A percentile compares a stretch with the other conserved stretches of the same genome.
Conservation (phyloP, 2,329 filamentous ascomycete genomes). For the Claviceps sorghi region DNA sequence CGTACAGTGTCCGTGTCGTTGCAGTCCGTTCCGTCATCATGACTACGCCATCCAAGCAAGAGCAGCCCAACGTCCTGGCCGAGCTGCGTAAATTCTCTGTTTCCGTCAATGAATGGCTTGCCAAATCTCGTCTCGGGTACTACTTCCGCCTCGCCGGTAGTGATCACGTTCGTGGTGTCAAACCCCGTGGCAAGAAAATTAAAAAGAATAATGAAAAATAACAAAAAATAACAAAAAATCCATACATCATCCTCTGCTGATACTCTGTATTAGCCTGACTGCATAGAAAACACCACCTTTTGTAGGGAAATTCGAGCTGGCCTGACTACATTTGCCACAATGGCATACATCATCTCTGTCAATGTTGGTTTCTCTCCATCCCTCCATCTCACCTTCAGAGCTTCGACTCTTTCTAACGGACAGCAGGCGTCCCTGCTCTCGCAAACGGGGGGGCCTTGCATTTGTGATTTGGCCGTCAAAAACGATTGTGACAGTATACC, state of each 20-base stretch:
- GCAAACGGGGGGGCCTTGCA: constrained; percentile 63
- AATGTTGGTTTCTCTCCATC: constrained; percentile 30
- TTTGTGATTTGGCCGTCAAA: constrained; percentile 36
- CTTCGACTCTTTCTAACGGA: background rate
- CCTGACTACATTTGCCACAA: constrained; percentile 64
- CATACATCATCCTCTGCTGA: background rate
- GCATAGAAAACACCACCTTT: constrained; percentile 55
- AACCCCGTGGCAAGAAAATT: background rate
- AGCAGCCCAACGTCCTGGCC: constrained; percentile 1
- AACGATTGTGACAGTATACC: constrained; percentile 33
- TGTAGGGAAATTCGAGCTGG: constrained; percentile 68
- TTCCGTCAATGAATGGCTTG: constrained; percentile 1
- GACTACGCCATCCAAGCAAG: constrained; percentile 2
- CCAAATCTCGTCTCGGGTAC: constrained; percentile 3
- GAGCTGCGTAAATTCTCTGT: constrained; percentile 45
- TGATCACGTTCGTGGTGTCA: constrained; percentile 1
- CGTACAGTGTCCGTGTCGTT: too few relatives aligned
- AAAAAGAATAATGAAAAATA: background rate
- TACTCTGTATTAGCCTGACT: constrained; percentile 36
- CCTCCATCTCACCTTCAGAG: background rate
- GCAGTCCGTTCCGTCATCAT: background rate
- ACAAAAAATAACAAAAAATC: background rate
- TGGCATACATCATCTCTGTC: constrained; percentile 75
- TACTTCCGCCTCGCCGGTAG: constrained; percentile 5
- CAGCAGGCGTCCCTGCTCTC: constrained; percentile 54